Evolutionary conservation across 345 rosid species (phyloP), one percentile per base, ranked within the genome.

Genomic region (Linum lewisii): DNA sequence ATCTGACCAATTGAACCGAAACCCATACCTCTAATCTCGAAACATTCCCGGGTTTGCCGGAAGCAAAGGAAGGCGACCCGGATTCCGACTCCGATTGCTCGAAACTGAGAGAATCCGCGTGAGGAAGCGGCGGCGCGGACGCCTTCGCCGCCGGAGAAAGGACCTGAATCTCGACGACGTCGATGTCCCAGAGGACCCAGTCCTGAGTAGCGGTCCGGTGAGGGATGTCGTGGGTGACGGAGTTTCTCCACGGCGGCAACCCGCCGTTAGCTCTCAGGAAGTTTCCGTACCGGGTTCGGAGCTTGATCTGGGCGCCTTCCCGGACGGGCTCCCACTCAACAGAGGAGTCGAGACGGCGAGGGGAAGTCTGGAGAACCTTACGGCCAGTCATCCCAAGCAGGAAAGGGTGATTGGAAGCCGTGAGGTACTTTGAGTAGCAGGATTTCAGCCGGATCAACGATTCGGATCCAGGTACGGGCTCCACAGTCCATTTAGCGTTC

Each of bases 1-100:
- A 24, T n/a, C n/a, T n/a, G n/a, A n/a, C 44, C 36, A 21, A 51
- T 19, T 23, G 25, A 10, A 21, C 54, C 37, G 0, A 69, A 24
- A 58, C 63, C 37, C 72, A 11, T 37, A 88, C 93, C 96, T 84
- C 88, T 69, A 82, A 77, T 79, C 95, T 78, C 21, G 81, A 73
- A 59, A 75, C 82, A 7, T 62, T 54, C 53, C 73, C 82, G 37
- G 95, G 70, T 60, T 69, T 70, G 21, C 25, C 66, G 0, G 88
- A 66, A 44, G 66, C 64, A 22, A 78, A 72, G 51, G 91, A 78
- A 32, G 85, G 78, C 15, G 85, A 72, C 37, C 55, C 64, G 25
- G 83, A 69, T 18, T 18, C 54, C 7, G n/a, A n/a, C n/a, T n/a
- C n/a, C n/a, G n/a, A n/a, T n/a, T n/a, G n/a, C n/a, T 70, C 79